Base-by-base conservation (phyloP, 2,329 filamentous ascomycete species). In the Alternaria gaisen region DNA sequence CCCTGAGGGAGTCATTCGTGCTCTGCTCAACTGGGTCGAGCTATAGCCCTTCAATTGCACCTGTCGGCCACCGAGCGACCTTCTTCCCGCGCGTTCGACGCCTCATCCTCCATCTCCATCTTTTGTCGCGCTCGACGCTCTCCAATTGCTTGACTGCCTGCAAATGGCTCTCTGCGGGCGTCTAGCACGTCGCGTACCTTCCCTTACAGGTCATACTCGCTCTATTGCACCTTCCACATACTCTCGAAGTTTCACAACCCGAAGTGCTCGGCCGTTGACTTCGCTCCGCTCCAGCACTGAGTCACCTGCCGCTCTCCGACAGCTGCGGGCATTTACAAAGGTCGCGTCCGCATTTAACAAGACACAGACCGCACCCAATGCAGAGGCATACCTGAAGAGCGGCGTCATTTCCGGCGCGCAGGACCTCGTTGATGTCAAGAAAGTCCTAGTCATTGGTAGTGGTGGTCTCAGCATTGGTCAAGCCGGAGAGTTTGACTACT, bases 401-500 rank as follows among this genome's bases (percentile, higher is more conserved):
- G 94, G 93, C 72, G 91, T 89, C 61, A 90, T 97, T 77, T 91
- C 93, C 80, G 90, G 86, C 60, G 86, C 90, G 60, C 86, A 87
- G 73, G 86, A 94, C 73, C 83, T 91, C 56, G 90, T 97, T 52
- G 88, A 97, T 78, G 93, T 98, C 67, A 97, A 97, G 85, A 98
- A 98, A 84, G 94, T 98, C 53, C 84, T 98, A 64, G 94, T 98
- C 71, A 97, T 98, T 83, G 94, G 94, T 61, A 94, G 90, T 82
- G 94, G 94, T 83, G 94, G 94, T 81, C 86, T 98, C 71, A 93
- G 92, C 79, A 98, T 98, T 87, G 94, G 94, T 66, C 94, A 98
- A 83, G 94, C 94, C 68, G 94, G 94, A 83, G 94, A 98, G 84
- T 98, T 98, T 75, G 94, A 98, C 83, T 98, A 98, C 82, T 98